A percentile compares a stretch with the other conserved stretches of the same genome.
phyloP scores from a whole-genome alignment of 2,329 filamentous ascomycete species.

The Penicillium thymicola region DNA sequence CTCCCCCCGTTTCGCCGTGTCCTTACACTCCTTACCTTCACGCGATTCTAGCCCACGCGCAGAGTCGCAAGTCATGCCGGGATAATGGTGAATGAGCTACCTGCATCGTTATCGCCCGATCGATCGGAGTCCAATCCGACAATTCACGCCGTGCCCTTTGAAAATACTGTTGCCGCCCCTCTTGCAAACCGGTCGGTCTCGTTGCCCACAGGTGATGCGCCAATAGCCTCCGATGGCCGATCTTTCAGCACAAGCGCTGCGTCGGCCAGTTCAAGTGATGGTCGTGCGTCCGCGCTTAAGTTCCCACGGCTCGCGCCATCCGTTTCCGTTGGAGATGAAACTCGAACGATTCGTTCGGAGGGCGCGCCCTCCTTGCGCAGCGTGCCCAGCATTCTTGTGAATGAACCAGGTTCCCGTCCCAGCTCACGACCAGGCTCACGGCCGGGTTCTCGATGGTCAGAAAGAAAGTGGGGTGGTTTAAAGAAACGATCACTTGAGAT shows the following conservation, averaged over 20 bases:
- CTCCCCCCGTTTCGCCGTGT: constrained; percentile 1
- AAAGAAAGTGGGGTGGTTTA: constrained; percentile 42
- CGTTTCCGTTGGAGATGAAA: constrained; percentile 11
- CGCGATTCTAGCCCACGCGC: constrained; percentile 8
- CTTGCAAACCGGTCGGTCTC: constrained; percentile 29
- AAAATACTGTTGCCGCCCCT: constrained; percentile 26
- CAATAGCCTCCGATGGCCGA: constrained; percentile 24
- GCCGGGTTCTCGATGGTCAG: constrained; percentile 44
- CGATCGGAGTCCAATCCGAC: constrained; percentile 26
- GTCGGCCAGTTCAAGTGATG: constrained; percentile 14
- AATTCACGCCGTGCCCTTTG: constrained; percentile 26
- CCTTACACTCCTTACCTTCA: constrained; percentile 8
- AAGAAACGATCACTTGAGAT: constrained; percentile 36
- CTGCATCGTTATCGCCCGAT: constrained; percentile 27
- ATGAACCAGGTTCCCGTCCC: constrained; percentile 32
- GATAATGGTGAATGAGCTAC: constrained; percentile 35
- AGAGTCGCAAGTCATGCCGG: constrained; percentile 33
- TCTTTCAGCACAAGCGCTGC: constrained; percentile 26
- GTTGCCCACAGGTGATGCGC: constrained; percentile 24
- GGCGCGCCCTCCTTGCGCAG: constrained; percentile 32
- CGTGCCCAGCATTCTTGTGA: constrained; percentile 42
- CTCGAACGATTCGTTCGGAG: constrained; percentile 17
- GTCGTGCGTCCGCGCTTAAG: constrained; percentile 15
- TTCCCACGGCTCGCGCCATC: constrained; percentile 15
- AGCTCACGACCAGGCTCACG: constrained; percentile 31